A percentile compares a stretch with the other conserved stretches of the same genome.
These are phyloP conservation scores for Diaporthe ampelina DNA, from an alignment of 2,329 filamentous ascomycete genomes.

Conservation along the genomic window DNA sequence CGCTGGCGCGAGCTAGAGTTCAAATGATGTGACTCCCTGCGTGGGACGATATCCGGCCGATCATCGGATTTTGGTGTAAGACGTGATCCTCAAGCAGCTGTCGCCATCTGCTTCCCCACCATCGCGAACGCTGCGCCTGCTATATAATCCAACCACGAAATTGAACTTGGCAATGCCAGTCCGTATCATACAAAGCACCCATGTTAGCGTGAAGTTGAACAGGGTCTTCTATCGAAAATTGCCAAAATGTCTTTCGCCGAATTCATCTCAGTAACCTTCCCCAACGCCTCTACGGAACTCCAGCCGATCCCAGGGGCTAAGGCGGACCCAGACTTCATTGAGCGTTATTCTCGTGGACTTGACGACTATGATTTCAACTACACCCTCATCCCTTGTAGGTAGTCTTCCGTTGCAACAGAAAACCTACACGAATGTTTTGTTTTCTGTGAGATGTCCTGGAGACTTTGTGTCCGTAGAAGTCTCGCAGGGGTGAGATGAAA, in stretches of 20 bases:
- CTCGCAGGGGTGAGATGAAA: no score
- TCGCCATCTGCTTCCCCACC: conserved; percentile 44
- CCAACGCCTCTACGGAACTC: conserved; percentile 70
- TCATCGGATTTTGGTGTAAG: conserved; percentile 44
- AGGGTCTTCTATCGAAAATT: neutral
- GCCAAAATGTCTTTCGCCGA: conserved; percentile 59
- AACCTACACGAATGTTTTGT: neutral
- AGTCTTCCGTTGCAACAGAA: no score
- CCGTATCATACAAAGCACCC: neutral
- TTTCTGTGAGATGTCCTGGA: neutral
- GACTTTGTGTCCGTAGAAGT: neutral
- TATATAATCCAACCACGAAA: conserved; percentile 38
- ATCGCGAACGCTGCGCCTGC: conserved; percentile 11
- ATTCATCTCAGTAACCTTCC: conserved; percentile 71
- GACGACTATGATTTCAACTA: conserved; percentile 75
- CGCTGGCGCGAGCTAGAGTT: conserved; percentile 35
- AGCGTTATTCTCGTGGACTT: conserved; percentile 68
- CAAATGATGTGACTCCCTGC: conserved; percentile 39
- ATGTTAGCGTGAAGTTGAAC: neutral
- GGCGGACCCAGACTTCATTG: conserved; percentile 68
- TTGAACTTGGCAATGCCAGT: neutral
- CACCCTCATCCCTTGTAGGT: conserved; percentile 66
- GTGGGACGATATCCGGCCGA: conserved; percentile 40
- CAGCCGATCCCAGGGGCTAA: conserved; percentile 64
- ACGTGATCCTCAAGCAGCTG: conserved; percentile 47